Base-by-base conservation (phyloP, 208 protist genomes). In the Leishmania turanica region DNA sequence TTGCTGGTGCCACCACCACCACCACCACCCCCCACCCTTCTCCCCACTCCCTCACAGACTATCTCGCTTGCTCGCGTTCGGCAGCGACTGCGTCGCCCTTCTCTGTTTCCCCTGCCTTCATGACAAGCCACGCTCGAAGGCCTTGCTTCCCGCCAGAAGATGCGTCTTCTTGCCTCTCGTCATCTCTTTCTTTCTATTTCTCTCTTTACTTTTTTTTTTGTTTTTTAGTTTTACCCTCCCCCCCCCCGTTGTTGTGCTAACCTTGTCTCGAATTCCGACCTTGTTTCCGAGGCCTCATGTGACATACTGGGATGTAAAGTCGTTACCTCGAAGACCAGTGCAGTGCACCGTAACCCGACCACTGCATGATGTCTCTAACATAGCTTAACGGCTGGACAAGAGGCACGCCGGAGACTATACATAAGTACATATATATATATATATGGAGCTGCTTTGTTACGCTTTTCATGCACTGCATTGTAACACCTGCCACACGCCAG, bases 341-440 rank as follows among this genome's bases (percentile, higher is more conserved):
- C 62, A 64, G 81, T 80, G 81, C 70, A 84, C 81, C 70, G 75
- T 73, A 62, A 68, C 56, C 69, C 81, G 69, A 84, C 81, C 81
- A 78, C 81, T 72, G 66, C 68, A 56, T 72, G 3, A 71, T 72
- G 70, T 80, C 58, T 42, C 60, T 60, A 51, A 75, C 45, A 34
- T 73, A 69, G 24, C 45, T 58, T 56, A 53, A 37, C 47, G 49
- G 42, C 54, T 77, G 53, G 24, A 34, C 69, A 42, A 60, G 42
- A 64, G 53, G 40, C 64, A 45, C 73, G 49, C 47, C 27, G 8
- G 27, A 45, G 6, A 34, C 34, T 15, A 51, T 0, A 40, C 3
- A 65, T 65, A 51, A 1, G 34, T 7, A 51, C 5, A 51, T 7
- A 45, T 40, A 17, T 75, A n/a, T 45, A 62, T 40, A 1, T 15